Evolutionary conservation across 805 yeast genomes (phyloP).

Genomic region (Metschnikowia rubicola): DNA sequence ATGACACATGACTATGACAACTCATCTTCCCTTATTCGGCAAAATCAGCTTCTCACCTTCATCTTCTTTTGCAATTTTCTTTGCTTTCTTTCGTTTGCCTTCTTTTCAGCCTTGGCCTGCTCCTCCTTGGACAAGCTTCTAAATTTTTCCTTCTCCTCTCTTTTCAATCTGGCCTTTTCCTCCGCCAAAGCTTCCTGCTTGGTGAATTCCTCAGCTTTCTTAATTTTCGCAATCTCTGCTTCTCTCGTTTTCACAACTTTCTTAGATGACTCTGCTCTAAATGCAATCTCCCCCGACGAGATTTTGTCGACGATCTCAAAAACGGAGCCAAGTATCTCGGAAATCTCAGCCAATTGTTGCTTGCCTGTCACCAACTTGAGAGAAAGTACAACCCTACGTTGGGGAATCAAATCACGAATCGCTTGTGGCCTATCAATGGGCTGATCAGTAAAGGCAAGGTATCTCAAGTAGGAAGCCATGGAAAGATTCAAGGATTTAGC

Average conservation of each 20-base stretch:
- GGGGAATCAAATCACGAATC: slow-evolving; percentile 52
- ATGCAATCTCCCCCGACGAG: slow-evolving; percentile 45
- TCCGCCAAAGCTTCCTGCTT: slow-evolving; percentile 67
- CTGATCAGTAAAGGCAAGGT: slow-evolving; percentile 80
- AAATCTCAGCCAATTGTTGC: slow-evolving; percentile 48
- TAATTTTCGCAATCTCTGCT: slow-evolving; percentile 63
- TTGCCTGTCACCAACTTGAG: slow-evolving; percentile 48
- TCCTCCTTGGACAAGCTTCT: slow-evolving; percentile 67
- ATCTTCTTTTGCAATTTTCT: slow-evolving; percentile 68
- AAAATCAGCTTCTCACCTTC: slow-evolving; percentile 36
- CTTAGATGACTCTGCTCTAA: slow-evolving; percentile 72
- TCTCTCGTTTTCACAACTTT: slow-evolving; percentile 79
- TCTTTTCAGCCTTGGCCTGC: slow-evolving; percentile 73
- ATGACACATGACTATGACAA: neutral
- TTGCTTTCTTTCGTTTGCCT: slow-evolving; percentile 76
- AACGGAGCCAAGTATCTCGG: slow-evolving; percentile 50
- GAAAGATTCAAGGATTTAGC: slow-evolving; percentile 38
- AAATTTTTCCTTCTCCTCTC: slow-evolving; percentile 56
- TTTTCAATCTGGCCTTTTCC: slow-evolving; percentile 67
- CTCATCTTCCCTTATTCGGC: neutral
- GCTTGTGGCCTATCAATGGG: slow-evolving; percentile 66
- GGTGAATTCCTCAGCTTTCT: slow-evolving; percentile 61
- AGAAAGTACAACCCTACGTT: slow-evolving; percentile 53
- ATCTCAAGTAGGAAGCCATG: slow-evolving; percentile 52
- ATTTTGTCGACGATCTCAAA: slow-evolving; percentile 58